Percentiles rank a stretch among this genome's conserved stretches.
phyloP scores from a whole-genome alignment of 2,329 filamentous ascomycete genomes.

The Rutstroemia sp. region DNA sequence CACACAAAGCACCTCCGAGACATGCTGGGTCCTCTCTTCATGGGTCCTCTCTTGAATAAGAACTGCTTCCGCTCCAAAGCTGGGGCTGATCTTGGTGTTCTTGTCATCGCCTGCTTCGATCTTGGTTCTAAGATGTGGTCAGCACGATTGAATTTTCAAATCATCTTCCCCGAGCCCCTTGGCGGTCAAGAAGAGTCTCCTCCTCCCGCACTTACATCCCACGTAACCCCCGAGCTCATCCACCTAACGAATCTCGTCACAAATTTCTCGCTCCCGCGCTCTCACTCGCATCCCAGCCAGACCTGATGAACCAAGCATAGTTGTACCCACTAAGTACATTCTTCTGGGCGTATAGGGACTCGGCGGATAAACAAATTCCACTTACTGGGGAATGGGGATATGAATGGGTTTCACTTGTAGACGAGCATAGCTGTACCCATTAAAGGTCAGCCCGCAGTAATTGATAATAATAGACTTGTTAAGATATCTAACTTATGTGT shows the following conservation, averaged over 20 bases:
- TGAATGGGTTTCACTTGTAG: too few relatives aligned
- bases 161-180: constrained; percentile 43
- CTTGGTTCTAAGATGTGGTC: constrained; percentile 40
- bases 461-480: too few relatives aligned
- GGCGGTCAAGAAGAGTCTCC: too few relatives aligned
- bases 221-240: too few relatives aligned
- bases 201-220: too few relatives aligned
- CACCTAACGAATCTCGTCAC: too few relatives aligned
- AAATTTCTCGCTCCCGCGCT: too few relatives aligned
- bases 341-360: neutral
- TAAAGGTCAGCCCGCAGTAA: too few relatives aligned
- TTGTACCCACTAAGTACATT: neutral
- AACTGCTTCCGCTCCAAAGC: constrained; percentile 31
- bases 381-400: neutral
- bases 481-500: too few relatives aligned
- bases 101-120: constrained; percentile 21
- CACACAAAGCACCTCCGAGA: constrained; percentile 32
- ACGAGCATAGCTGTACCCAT: too few relatives aligned
- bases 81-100: constrained; percentile 32
- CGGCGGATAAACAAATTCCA: neutral
- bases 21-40: constrained; percentile 38
- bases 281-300: too few relatives aligned
- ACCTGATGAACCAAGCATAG: too few relatives aligned
- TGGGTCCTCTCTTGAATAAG: constrained; percentile 36
- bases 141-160: constrained; percentile 34